These are phyloP conservation scores for Magnolia changhungtana DNA, from an alignment of 164 flowering plant species.

Conservation along the genomic window DNA sequence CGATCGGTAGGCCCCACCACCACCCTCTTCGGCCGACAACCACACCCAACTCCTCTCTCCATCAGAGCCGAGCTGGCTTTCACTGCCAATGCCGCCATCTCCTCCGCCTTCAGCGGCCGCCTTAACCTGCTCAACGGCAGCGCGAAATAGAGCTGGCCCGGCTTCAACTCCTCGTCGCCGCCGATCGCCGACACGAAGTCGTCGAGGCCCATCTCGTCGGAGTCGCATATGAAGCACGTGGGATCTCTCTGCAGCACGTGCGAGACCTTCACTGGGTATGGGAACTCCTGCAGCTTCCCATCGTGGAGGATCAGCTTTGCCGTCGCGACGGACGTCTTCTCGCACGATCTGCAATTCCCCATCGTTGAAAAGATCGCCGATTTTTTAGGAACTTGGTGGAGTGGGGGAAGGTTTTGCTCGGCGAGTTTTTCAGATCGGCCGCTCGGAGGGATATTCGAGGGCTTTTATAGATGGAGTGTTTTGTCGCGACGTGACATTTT, in stretches of 20 bases:
- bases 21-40: conserved; percentile 9
- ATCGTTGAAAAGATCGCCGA: conserved; percentile 13
- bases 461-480: too few relatives aligned
- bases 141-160: conserved; percentile 74
- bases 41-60: neutral
- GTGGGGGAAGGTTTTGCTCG: too few relatives aligned
- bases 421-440: too few relatives aligned
- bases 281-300: conserved; percentile 65
- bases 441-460: too few relatives aligned
- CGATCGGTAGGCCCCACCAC: neutral
- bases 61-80: conserved; percentile 61
- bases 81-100: conserved; percentile 90
- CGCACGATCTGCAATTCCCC: conserved; percentile 57
- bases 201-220: conserved; percentile 87
- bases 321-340: conserved; percentile 48
- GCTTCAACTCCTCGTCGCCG: conserved; percentile 61
- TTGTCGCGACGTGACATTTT: too few relatives aligned
- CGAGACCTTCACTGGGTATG: conserved; percentile 68
- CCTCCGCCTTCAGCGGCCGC: conserved; percentile 51
- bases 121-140: conserved; percentile 49
- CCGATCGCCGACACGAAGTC: conserved; percentile 54
- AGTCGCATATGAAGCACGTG: conserved; percentile 60
- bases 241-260: conserved; percentile 52
- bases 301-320: conserved; percentile 63
- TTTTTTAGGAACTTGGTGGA: too few relatives aligned